Evolutionary conservation across 2,329 filamentous ascomycete species (phyloP).

Genomic region (Chrysoporthe deuterocubensis): DNA sequence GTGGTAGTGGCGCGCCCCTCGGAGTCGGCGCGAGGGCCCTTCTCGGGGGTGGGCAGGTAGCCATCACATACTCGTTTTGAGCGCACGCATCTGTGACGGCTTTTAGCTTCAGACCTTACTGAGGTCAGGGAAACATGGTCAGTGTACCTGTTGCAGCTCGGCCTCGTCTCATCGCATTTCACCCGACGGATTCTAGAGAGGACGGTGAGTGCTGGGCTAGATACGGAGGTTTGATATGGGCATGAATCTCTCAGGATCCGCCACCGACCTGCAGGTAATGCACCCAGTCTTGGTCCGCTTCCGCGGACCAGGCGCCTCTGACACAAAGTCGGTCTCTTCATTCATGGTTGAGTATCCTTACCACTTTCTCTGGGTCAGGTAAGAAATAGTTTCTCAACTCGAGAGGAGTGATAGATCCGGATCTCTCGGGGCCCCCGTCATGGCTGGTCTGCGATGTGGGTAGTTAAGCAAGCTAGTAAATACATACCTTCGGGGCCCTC

Average conservation of each 20-base stretch:
- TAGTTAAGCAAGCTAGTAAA: background rate
- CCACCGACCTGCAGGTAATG: slow-evolving; percentile 34
- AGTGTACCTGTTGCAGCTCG: slow-evolving; percentile 36
- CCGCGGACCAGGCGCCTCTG: background rate
- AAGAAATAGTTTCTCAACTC: background rate
- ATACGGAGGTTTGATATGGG: background rate
- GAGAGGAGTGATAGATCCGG: background rate
- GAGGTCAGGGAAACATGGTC: background rate
- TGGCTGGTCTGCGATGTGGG: background rate
- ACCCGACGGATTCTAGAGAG: slow-evolving; percentile 40
- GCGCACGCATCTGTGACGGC: slow-evolving; percentile 22
- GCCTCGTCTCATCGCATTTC: slow-evolving; percentile 42
- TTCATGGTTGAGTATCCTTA: background rate
- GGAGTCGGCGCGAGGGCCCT: background rate
- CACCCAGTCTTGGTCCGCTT: slow-evolving; percentile 30
- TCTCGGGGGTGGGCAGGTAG: slow-evolving; percentile 32
- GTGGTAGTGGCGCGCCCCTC: background rate
- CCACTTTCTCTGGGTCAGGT: background rate
- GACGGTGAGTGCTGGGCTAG: background rate
- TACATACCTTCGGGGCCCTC: background rate
- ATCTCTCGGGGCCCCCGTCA: background rate
- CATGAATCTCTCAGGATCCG: background rate
- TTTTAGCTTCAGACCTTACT: background rate
- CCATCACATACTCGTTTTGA: slow-evolving; percentile 40
- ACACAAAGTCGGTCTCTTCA: background rate